Evolutionary conservation across 768 basidiomycete species (phyloP).

Genomic region (Sporobolomyces pararoseus): DNA sequence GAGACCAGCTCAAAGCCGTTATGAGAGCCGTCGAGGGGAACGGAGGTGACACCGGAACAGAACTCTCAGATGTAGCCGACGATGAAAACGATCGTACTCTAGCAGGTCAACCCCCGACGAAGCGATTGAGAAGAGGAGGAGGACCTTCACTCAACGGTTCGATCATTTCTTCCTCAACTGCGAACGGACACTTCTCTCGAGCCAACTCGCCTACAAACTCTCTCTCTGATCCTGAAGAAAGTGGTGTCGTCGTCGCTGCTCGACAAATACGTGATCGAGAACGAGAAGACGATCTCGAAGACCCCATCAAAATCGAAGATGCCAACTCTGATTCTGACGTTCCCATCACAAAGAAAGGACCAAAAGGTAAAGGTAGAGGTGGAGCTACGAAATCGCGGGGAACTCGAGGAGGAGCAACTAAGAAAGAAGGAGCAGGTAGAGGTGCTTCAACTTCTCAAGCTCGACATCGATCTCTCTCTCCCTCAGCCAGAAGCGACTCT

Average conservation of each 20-base stretch:
- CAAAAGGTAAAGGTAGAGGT: conserved; percentile 22
- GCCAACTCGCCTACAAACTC: background rate
- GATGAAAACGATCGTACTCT: background rate
- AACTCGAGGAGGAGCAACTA: background rate
- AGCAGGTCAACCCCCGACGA: background rate
- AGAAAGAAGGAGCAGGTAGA: conserved; percentile 4
- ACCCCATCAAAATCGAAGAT: too few species aligned
- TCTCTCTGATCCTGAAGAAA: conserved; percentile 14
- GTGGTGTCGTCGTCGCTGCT: background rate
- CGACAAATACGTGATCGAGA: background rate
- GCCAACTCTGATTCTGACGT: background rate
- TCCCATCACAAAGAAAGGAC: conserved; percentile 7
- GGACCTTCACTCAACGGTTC: background rate
- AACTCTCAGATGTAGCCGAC: conserved; percentile 3
- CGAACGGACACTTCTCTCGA: conserved; percentile 9
- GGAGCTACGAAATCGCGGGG: conserved; percentile 33
- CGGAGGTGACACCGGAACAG: conserved; percentile 1
- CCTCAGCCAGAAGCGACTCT: conserved; percentile 3
- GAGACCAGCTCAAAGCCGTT: background rate
- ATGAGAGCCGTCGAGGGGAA: conserved; percentile 5
- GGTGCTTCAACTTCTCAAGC: background rate
- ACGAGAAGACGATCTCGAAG: background rate
- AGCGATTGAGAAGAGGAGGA: conserved; percentile 14
- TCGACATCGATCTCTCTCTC: background rate
- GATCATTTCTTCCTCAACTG: conserved; percentile 14